phyloP scores from a whole-genome alignment of 2,329 filamentous ascomycete genomes.

The Samsoniella hepiali region DNA sequence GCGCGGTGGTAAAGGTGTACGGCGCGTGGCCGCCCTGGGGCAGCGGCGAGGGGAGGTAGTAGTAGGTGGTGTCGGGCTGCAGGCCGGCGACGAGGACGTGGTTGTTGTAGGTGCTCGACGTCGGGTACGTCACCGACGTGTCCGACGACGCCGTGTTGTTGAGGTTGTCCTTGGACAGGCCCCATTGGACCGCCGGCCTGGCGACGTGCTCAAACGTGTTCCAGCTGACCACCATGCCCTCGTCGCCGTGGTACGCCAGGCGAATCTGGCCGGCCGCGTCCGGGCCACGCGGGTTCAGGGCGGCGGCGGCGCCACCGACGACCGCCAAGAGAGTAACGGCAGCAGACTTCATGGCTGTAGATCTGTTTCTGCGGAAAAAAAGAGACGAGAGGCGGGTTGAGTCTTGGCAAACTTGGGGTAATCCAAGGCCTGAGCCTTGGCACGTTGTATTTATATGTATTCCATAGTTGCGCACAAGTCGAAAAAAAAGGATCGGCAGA shows the following conservation, averaged over 20 bases:
- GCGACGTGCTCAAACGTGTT: constrained; percentile 31
- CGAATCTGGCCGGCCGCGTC: constrained; percentile 10
- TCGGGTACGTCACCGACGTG: constrained; percentile 30
- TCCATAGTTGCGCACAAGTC: neutral
- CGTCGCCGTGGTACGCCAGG: constrained; percentile 2
- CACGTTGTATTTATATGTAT: neutral
- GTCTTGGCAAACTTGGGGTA: neutral
- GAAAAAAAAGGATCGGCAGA: neutral
- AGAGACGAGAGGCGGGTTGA: neutral
- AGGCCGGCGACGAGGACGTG: constrained; percentile 18
- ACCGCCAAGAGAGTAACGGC: neutral
- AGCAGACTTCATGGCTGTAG: neutral
- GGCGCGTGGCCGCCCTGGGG: neutral
- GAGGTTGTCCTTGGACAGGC: constrained; percentile 25
- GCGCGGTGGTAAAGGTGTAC: constrained; percentile 2
- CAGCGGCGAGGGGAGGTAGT: constrained; percentile 9
- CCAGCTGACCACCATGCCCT: constrained; percentile 30
- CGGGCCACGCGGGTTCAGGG: neutral
- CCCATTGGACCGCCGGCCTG: constrained; percentile 30
- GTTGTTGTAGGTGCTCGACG: constrained; percentile 33
- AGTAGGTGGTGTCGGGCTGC: constrained; percentile 13
- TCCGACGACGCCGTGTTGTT: constrained; percentile 25
- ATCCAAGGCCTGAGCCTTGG: neutral
- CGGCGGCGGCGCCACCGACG: neutral
- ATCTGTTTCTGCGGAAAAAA: neutral